Base-by-base conservation (phyloP, 2,329 filamentous ascomycete genomes). In the Calonectria pteridis region DNA sequence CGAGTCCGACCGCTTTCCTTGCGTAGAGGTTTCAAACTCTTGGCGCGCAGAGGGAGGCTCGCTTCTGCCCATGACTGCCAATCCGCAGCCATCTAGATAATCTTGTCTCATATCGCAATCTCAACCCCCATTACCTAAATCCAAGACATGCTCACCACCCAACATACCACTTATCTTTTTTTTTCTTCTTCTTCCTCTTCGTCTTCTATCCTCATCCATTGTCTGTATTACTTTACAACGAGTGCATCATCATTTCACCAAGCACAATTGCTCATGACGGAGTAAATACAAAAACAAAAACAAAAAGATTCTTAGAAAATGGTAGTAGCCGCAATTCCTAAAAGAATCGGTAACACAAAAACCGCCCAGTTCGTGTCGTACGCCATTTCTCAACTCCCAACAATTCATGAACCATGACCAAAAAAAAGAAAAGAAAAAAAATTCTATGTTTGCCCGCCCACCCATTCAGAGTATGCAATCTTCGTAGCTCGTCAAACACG, bases 401-500 rank as follows among this genome's bases (percentile, higher is more conserved):
- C 62, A 40, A 31, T 18, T 37, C 37, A 18, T 71, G 20, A 18
- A 26, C 35, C 11, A 35, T 31, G n/a, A 14, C 26, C 40, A 49
- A 53, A 43, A 35, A 33, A 16, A n/a, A n/a, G n/a, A 18, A 53
- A 31, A 35, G 0, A n/a, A 33, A 31, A 55, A 53, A 53, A 55
- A 62, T 11, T 40, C 55, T 62, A 62, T 62, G 11, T 37, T 62
- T 18, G n/a, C 18, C 55, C 35, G 33, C 55, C 55, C 55, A 62
- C 59, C n/a, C 51, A 40, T 63, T 33, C 40, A 33, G 49, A 55
- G 50, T 35, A 64, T 49, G 13, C 28, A 49, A 11, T 64, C 59
- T 50, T 70, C 33, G 35, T 70, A 64, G 59, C 67, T 70, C 59
- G 33, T 70, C 37, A 49, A 64, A 55, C 28, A 50, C 49, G 26